Evolutionary conservation across 2,329 filamentous ascomycete genomes (phyloP).

Genomic region (Ophiostoma fasciatum): DNA sequence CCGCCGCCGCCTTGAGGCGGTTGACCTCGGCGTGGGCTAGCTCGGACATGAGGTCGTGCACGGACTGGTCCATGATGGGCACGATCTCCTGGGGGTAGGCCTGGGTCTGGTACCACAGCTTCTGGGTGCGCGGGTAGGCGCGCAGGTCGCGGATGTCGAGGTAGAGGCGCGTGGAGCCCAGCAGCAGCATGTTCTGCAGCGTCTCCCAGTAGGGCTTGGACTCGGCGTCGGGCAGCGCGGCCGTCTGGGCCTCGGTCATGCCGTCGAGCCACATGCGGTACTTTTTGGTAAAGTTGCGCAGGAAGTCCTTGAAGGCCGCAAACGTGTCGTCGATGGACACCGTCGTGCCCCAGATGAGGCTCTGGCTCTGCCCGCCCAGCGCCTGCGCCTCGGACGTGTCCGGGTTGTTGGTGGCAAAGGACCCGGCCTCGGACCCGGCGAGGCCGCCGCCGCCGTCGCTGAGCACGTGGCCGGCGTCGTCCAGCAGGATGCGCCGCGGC

Average conservation of each 20-base stretch:
- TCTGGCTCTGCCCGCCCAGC: constrained; percentile 66
- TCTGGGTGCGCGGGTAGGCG: constrained; percentile 79
- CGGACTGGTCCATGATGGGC: constrained; percentile 85
- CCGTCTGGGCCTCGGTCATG: constrained; percentile 60
- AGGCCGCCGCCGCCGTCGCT: constrained; percentile 36
- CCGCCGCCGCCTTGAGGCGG: constrained; percentile 38
- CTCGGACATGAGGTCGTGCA: constrained; percentile 89
- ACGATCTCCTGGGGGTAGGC: constrained; percentile 94
- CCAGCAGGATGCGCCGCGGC: constrained; percentile 39
- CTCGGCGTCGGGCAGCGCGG: constrained; percentile 54
- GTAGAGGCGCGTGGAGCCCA: constrained; percentile 74
- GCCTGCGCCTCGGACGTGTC: constrained; percentile 84
- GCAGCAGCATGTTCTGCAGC: constrained; percentile 77
- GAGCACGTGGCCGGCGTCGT: constrained; percentile 42
- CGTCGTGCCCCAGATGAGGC: constrained; percentile 93
- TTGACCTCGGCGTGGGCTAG: constrained; percentile 69
- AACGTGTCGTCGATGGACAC: constrained; percentile 87
- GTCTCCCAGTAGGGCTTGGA: constrained; percentile 73
- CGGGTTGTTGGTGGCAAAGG: constrained; percentile 52
- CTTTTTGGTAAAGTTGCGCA: constrained; percentile 82
- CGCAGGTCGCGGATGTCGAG: constrained; percentile 82
- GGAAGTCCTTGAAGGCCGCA: constrained; percentile 76
- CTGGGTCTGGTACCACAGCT: constrained; percentile 90
- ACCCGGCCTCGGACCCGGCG: constrained; percentile 42
- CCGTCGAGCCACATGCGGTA: constrained; percentile 88